Evolutionary conservation across 352 stramenopile genomes (phyloP).

Genomic region (Globisporangium paroecandrum): DNA sequence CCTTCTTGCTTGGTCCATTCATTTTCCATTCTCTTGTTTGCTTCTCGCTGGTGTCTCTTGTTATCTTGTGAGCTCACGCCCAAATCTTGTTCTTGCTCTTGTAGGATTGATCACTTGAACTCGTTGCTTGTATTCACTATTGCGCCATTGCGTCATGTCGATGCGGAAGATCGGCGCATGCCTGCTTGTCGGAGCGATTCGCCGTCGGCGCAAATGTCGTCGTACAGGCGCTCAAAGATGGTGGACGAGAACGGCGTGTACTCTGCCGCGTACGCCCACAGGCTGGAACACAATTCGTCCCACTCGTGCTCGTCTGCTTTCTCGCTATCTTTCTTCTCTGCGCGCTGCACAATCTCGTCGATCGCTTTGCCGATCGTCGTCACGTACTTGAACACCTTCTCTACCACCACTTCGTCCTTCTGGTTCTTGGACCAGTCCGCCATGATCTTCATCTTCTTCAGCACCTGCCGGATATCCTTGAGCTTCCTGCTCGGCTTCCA

Average conservation of each 20-base stretch:
- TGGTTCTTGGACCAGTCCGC: constrained; percentile 75
- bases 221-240: constrained; percentile 84
- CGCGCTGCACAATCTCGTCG: constrained; percentile 65
- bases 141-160: constrained; percentile 19
- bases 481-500: constrained; percentile 77
- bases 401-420: constrained; percentile 78
- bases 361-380: constrained; percentile 78
- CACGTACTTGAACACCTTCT: constrained; percentile 87
- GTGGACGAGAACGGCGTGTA: constrained; percentile 72
- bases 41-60: neutral
- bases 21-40: constrained; percentile 4
- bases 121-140: neutral
- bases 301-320: constrained; percentile 28
- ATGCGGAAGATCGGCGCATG: constrained; percentile 3
- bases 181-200: constrained; percentile 33
- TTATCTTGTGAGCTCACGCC: neutral
- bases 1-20: neutral
- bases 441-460: constrained; percentile 89
- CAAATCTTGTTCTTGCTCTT: neutral
- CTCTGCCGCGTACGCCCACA: constrained; percentile 77
- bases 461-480: constrained; percentile 69
- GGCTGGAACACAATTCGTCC: constrained; percentile 73
- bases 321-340: constrained; percentile 25
- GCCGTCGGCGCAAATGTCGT: constrained; percentile 78
- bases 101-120: neutral